Percentiles rank a stretch among this genome's conserved stretches.
phyloP scores from a whole-genome alignment of 2,329 filamentous ascomycete species.

The Coniosporium tulheliwenetii region DNA sequence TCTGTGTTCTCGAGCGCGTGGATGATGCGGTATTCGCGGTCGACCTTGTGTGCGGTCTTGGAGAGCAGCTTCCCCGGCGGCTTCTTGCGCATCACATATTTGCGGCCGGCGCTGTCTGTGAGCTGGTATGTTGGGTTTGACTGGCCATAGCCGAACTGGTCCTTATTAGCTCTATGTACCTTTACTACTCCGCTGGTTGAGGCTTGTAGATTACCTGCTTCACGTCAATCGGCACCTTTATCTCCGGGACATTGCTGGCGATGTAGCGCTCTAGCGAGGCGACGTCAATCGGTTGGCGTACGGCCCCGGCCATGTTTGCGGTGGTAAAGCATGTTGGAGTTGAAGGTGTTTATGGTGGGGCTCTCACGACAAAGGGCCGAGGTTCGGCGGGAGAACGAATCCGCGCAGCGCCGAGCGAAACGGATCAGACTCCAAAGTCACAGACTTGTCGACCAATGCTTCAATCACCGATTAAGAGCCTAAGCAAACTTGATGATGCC shows the following conservation, averaged over 20 bases:
- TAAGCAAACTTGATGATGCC: too few relatives aligned
- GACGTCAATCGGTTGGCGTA: conserved; percentile 84
- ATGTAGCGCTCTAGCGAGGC: conserved; percentile 67
- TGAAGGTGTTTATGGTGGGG: background rate
- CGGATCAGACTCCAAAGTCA: background rate
- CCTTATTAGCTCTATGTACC: background rate
- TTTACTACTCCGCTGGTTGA: background rate
- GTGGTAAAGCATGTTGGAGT: background rate
- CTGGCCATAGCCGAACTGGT: conserved; percentile 88
- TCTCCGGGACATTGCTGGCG: conserved; percentile 59
- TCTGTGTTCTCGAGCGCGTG: conserved; percentile 64
- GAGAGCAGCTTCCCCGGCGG: conserved; percentile 88
- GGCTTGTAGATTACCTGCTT: conserved; percentile 56
- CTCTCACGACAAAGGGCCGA: background rate
- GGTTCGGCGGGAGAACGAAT: background rate
- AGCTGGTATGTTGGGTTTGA: conserved; percentile 95
- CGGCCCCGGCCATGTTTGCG: conserved; percentile 58
- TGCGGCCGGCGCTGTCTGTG: conserved; percentile 50
- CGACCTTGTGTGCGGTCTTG: conserved; percentile 88
- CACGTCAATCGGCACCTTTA: conserved; percentile 68
- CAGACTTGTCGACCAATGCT: too few relatives aligned
- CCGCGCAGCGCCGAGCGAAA: background rate
- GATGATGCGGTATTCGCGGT: conserved; percentile 87
- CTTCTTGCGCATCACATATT: conserved; percentile 92
- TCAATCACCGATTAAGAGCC: too few relatives aligned